Conservation (phyloP, 768 basidiomycete species). For the Fomitopsis pulvina region DNA sequence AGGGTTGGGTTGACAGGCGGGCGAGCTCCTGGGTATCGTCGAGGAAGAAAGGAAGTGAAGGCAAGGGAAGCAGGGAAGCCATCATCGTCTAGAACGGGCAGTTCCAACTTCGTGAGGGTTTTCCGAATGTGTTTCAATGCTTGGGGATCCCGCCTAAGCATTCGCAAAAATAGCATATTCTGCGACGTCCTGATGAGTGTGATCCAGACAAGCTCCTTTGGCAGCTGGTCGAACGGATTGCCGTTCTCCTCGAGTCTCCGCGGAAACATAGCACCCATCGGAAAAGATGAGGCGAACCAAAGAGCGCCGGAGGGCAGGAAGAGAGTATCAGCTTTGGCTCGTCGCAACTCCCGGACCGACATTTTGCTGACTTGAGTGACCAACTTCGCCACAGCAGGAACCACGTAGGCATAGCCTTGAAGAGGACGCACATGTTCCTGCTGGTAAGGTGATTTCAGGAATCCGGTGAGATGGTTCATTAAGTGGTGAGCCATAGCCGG, state of each 20-base stretch:
- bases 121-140: constrained; percentile 66
- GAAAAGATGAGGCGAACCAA: constrained; percentile 58
- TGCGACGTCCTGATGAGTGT: constrained; percentile 64
- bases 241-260: constrained; percentile 24
- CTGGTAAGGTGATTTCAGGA: constrained; percentile 50
- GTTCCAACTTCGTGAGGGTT: constrained; percentile 50
- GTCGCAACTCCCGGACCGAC: constrained; percentile 64
- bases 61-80: constrained; percentile 42
- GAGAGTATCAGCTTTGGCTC: constrained; percentile 64
- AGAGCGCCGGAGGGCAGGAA: constrained; percentile 64
- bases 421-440: constrained; percentile 37
- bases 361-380: constrained; percentile 63
- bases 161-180: constrained; percentile 56
- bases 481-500: constrained; percentile 59
- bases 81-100: constrained; percentile 39
- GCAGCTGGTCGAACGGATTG: constrained; percentile 28
- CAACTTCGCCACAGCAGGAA: constrained; percentile 55
- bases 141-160: constrained; percentile 60
- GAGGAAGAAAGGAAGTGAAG: constrained; percentile 21
- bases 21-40: constrained; percentile 8
- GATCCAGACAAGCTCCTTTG: constrained; percentile 42
- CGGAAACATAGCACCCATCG: constrained; percentile 58
- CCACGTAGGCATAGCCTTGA: constrained; percentile 43
- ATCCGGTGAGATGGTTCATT: constrained; percentile 67
- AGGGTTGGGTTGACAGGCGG: constrained; percentile 19